These are phyloP conservation scores for Fusarium chlamydosporum DNA, from an alignment of 2,329 filamentous ascomycete genomes.

Conservation along the genomic window DNA sequence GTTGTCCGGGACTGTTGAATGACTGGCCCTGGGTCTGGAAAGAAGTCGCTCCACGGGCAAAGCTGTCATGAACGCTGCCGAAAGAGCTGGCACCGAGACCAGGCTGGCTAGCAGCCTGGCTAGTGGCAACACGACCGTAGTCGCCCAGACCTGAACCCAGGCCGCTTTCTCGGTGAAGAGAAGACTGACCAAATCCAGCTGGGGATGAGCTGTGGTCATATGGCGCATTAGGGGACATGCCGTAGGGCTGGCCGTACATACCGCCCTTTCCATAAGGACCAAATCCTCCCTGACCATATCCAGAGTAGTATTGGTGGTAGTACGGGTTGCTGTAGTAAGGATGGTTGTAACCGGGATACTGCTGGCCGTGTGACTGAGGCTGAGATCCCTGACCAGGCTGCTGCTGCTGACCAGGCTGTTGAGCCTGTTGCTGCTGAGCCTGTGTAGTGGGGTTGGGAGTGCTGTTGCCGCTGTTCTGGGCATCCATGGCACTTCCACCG, in stretches of 20 bases:
- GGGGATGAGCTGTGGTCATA: slow-evolving; percentile 70
- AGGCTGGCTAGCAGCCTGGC: slow-evolving; percentile 65
- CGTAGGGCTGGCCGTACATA: slow-evolving; percentile 70
- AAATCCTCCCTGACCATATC: slow-evolving; percentile 67
- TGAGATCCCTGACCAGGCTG: slow-evolving; percentile 60
- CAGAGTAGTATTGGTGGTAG: slow-evolving; percentile 72
- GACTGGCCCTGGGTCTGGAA: slow-evolving; percentile 70
- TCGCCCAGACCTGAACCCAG: slow-evolving; percentile 67
- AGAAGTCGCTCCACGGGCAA: slow-evolving; percentile 65
- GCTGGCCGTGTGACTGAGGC: slow-evolving; percentile 62
- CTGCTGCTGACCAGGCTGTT: slow-evolving; percentile 62
- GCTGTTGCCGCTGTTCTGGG: slow-evolving; percentile 88
- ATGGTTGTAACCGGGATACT: slow-evolving; percentile 68
- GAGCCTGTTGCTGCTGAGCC: slow-evolving; percentile 63
- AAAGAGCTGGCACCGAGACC: slow-evolving; percentile 67
- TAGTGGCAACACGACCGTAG: slow-evolving; percentile 66
- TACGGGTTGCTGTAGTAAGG: slow-evolving; percentile 75
- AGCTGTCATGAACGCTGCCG: slow-evolving; percentile 68
- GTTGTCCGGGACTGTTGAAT: slow-evolving; percentile 67
- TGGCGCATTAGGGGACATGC: slow-evolving; percentile 68
- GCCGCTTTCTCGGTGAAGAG: slow-evolving; percentile 66
- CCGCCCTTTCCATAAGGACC: slow-evolving; percentile 69
- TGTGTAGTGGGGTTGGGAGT: slow-evolving; percentile 85
- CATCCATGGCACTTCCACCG: slow-evolving; percentile 71
- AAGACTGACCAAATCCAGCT: slow-evolving; percentile 68